These are phyloP conservation scores for Colletotrichum sp. DNA, from an alignment of 2,329 filamentous ascomycete genomes.

Conservation along the genomic window DNA sequence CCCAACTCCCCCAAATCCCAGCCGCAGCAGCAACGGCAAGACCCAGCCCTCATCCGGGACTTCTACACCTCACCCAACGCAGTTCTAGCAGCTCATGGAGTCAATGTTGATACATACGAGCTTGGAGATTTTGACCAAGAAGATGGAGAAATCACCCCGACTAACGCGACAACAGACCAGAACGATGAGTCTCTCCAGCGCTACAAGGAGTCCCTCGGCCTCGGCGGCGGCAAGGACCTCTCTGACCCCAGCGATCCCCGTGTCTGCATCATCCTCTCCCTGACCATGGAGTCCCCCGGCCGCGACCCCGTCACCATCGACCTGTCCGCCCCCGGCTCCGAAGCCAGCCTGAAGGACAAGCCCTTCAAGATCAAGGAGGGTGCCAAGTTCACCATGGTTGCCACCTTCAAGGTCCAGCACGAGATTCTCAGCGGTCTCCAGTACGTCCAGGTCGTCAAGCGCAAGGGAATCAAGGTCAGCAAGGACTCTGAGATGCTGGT, in stretches of 20 bases:
- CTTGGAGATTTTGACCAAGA: background rate
- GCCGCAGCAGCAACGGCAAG: background rate
- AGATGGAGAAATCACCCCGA: constrained; percentile 5
- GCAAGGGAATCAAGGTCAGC: constrained; percentile 83
- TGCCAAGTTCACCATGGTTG: constrained; percentile 91
- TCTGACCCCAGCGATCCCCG: constrained; percentile 83
- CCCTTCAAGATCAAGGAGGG: constrained; percentile 99
- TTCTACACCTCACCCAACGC: constrained; percentile 4
- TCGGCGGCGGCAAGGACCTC: constrained; percentile 74
- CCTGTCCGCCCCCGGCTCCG: constrained; percentile 74
- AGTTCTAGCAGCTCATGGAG: constrained; percentile 1
- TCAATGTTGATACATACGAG: background rate
- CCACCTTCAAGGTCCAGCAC: constrained; percentile 93
- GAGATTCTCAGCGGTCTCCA: constrained; percentile 94
- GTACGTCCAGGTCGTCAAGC: constrained; percentile 93
- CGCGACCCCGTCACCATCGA: constrained; percentile 89
- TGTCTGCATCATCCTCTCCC: constrained; percentile 90
- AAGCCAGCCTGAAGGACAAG: constrained; percentile 82
- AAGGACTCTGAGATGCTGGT: constrained; percentile 99
- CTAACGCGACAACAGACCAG: constrained; percentile 49
- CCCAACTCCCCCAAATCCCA: constrained; percentile 9
- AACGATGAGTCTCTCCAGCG: constrained; percentile 93
- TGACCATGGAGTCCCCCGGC: constrained; percentile 85
- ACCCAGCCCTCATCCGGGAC: background rate
- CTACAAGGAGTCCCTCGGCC: constrained; percentile 96